These are phyloP conservation scores for Musa itinerans DNA, from an alignment of 176 grass and related monocot species.

Conservation along the genomic window DNA sequence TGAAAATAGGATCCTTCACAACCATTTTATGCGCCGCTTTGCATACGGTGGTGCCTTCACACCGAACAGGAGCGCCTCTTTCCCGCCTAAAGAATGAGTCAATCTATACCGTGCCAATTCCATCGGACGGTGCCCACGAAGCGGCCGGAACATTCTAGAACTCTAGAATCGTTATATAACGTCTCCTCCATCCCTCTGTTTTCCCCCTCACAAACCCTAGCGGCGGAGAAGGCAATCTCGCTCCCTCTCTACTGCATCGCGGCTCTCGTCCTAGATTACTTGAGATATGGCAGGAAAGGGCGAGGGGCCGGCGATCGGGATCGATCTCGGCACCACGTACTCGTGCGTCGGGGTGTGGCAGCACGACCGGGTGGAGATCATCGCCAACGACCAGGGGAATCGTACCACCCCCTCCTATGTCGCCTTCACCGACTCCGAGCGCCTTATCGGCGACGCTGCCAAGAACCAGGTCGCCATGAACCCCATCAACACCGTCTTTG, in stretches of 20 bases:
- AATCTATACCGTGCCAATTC: no score
- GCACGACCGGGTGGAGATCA: conserved; percentile 69
- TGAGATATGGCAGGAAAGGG: conserved; percentile 14
- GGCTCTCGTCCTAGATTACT: neutral
- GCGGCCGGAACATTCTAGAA: neutral
- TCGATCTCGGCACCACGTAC: conserved; percentile 59
- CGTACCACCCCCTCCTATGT: conserved; percentile 63
- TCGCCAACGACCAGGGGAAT: conserved; percentile 71
- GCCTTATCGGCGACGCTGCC: conserved; percentile 44
- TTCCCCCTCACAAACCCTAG: neutral
- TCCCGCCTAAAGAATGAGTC: no score
- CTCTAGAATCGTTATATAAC: neutral
- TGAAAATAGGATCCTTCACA: no score
- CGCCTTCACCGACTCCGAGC: conserved; percentile 56
- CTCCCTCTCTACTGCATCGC: neutral
- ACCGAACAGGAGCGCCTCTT: no score
- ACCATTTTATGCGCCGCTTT: no score
- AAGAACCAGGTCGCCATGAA: conserved; percentile 20
- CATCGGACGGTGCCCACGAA: no score
- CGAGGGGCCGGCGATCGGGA: conserved; percentile 48
- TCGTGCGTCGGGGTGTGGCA: conserved; percentile 69
- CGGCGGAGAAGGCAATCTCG: neutral
- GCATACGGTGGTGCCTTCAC: no score
- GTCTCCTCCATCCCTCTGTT: neutral
- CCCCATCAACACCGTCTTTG: conserved; percentile 16